phyloP scores from a whole-genome alignment of 352 stramenopile species.

The Phytopythium montanum region DNA sequence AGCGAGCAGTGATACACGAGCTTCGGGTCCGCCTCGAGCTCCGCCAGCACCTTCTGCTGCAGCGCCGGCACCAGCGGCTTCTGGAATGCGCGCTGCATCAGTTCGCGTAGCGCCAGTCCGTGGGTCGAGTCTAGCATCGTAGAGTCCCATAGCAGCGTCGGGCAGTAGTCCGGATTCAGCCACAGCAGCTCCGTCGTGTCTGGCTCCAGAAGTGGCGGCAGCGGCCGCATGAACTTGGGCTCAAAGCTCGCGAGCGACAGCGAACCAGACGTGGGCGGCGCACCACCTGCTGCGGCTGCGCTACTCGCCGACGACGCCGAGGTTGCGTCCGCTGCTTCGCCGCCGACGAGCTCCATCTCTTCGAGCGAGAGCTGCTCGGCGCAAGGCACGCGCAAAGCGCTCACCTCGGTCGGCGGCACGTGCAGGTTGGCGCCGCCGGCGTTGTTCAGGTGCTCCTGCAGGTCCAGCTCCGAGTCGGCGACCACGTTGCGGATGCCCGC shows the following conservation, averaged over 20 bases:
- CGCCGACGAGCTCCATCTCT: constrained; percentile 58
- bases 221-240: constrained; percentile 84
- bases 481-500: constrained; percentile 79
- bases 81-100: constrained; percentile 90
- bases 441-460: constrained; percentile 84
- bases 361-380: constrained; percentile 70
- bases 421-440: constrained; percentile 49
- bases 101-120: constrained; percentile 81
- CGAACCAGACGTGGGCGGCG: constrained; percentile 25
- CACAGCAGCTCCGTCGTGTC: constrained; percentile 90
- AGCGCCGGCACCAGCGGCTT: constrained; percentile 85
- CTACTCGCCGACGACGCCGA: constrained; percentile 11
- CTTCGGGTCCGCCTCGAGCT: constrained; percentile 87
- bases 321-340: constrained; percentile 23
- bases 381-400: constrained; percentile 60
- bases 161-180: constrained; percentile 91
- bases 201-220: constrained; percentile 79
- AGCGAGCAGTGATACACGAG: constrained; percentile 92
- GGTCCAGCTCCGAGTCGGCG: constrained; percentile 73
- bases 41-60: constrained; percentile 87
- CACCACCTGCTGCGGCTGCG: constrained; percentile 20
- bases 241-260: constrained; percentile 87
- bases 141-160: constrained; percentile 87
- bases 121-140: constrained; percentile 87
- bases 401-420: constrained; percentile 67